phyloP scores from a whole-genome alignment of 495 filamentous ascomycete species.

The Trichoderma erinaceum region DNA sequence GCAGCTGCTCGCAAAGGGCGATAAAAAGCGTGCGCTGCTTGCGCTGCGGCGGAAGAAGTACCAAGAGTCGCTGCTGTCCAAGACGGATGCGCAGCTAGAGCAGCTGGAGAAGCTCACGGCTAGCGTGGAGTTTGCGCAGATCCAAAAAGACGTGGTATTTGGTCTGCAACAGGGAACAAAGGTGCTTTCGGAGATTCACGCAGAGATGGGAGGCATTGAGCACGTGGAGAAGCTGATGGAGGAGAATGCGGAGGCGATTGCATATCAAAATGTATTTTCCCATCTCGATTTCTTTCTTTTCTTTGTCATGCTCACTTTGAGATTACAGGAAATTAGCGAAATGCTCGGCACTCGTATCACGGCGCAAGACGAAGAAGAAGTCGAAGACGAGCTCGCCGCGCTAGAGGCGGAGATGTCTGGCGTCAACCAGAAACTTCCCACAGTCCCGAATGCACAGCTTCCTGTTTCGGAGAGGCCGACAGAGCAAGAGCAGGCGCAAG shows the following conservation, averaged over 20 bases:
- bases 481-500: not conserved
- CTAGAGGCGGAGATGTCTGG: slow-evolving; percentile 59
- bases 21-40: slow-evolving; percentile 75
- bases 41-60: slow-evolving; percentile 94
- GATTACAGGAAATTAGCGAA: slow-evolving; percentile 71
- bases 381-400: slow-evolving; percentile 86
- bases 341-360: slow-evolving; percentile 81
- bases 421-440: slow-evolving; percentile 9
- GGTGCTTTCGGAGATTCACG: slow-evolving; percentile 83
- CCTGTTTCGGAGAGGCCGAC: not conserved
- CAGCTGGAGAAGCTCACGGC: slow-evolving; percentile 77
- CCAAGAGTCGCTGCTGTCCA: slow-evolving; percentile 81
- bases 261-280: slow-evolving; percentile 69
- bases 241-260: slow-evolving; percentile 78
- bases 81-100: slow-evolving; percentile 86
- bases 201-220: slow-evolving; percentile 93
- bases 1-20: slow-evolving; percentile 65
- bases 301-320: not conserved
- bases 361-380: slow-evolving; percentile 93
- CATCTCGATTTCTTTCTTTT: not conserved
- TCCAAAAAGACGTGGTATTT: slow-evolving; percentile 91
- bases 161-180: slow-evolving; percentile 87
- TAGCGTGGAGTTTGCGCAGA: slow-evolving; percentile 85
- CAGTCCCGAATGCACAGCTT: slow-evolving; percentile 8
- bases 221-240: slow-evolving; percentile 90